Evolutionary conservation across 257 asterid species (phyloP), one percentile per base, ranked within the genome.

Genomic region (Datura wrightii): DNA sequence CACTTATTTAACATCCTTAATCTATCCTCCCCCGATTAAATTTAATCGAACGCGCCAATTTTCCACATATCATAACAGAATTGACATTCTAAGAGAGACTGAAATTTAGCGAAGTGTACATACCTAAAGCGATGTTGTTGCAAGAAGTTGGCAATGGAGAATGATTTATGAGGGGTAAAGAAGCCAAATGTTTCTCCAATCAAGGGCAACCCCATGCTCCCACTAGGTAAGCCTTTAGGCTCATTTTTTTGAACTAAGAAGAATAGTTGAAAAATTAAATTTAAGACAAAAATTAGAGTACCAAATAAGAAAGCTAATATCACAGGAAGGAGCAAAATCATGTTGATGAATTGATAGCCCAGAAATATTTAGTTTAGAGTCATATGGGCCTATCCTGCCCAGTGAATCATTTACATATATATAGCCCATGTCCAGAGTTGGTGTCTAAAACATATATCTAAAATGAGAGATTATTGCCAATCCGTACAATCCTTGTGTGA

Each of bases 161-260:
- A 90, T 8, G 98, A 92, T 59, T 84, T 85, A 67, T 93, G 98
- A 1, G 98, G 88, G 70, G 89, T 87, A 79, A 93, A 94, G 82
- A 66, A 95, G 36, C 85, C 89, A n/a, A 93, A 83, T 7, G 98
- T 92, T 86, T 95, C 97, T 39, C 98, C 97, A 2, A 95, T 0
- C 0, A 93, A 85, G 59, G 98, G 98, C 86, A 85, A 85, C 0
- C 92, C 87, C 90, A 85, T 90, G 91, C 87, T 90, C 81, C 98
- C 98, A 19, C 86, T 19, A 2, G 98, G 98, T 31, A 90, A 74
- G 8, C 39, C 37, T 53, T 39, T 69, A 37, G 50, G 8, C 18
- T 3, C 74, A 42, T 66, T n/a, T 54, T 69, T 8, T 34, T 65
- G 13, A 58, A 0, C 36, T 9, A 41, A 8, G 6, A 67, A 39